Evolutionary conservation across 192 early-diverging fungal genomes (phyloP).

Genomic region (Entophlyctis helioformis): DNA sequence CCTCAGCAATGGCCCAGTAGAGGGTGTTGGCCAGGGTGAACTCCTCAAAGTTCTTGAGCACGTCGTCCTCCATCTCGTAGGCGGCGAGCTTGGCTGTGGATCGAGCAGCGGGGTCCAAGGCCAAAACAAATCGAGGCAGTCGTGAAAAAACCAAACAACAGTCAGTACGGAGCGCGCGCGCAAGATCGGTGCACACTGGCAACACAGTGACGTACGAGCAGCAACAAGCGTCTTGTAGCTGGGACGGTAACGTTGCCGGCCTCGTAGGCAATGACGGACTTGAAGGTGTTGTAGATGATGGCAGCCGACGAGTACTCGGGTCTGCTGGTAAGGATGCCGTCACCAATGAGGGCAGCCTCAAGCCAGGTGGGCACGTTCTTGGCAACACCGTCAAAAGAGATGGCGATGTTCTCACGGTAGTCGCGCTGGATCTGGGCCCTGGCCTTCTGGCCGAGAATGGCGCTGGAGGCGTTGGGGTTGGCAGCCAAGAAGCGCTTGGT

Average conservation of each 20-base stretch:
- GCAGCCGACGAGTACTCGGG: conserved; percentile 51
- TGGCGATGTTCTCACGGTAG: conserved; percentile 59
- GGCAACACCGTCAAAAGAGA: conserved; percentile 88
- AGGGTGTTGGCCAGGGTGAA: conserved; percentile 89
- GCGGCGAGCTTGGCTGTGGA: conserved; percentile 72
- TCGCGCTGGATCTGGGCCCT: conserved; percentile 77
- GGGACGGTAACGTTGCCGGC: conserved; percentile 51
- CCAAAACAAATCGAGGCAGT: no score
- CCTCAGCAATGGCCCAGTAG: conserved; percentile 94
- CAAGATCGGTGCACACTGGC: not conserved
- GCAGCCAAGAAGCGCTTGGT: conserved; percentile 54
- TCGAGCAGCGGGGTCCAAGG: no score
- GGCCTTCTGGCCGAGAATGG: conserved; percentile 80
- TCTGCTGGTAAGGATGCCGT: conserved; percentile 51
- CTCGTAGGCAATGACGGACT: conserved; percentile 90
- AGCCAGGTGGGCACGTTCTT: conserved; percentile 77
- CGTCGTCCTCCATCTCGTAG: conserved; percentile 85
- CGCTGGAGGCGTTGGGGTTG: conserved; percentile 42
- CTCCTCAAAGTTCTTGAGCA: conserved; percentile 80
- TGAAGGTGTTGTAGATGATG: conserved; percentile 91
- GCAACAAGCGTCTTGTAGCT: conserved; percentile 58
- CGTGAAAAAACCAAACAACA: no score
- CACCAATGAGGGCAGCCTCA: conserved; percentile 74
- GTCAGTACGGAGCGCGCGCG: no score
- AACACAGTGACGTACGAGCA: conserved; percentile 32